Percentiles rank a stretch among this genome's conserved stretches.
Evolutionary conservation across 371 early-diverging fungal genomes (phyloP).

Genomic region (Mucor circinelloides): DNA sequence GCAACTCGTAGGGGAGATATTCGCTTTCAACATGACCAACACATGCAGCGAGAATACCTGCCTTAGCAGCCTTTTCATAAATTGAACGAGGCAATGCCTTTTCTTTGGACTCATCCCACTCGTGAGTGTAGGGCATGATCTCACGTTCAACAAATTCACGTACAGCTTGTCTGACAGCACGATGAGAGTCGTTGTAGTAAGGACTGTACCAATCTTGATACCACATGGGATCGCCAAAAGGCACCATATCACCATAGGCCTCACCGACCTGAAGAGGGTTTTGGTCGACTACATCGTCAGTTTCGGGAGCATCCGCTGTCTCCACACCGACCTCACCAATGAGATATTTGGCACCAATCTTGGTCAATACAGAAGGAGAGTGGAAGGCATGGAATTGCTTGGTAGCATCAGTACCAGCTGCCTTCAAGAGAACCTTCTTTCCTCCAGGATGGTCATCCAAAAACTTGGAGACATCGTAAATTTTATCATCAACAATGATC

Average conservation of each 20-base stretch:
- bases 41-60: constrained; percentile 57
- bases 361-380: constrained; percentile 52
- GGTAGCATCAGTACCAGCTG: constrained; percentile 86
- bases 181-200: constrained; percentile 61
- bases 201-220: constrained; percentile 57
- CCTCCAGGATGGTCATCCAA: constrained; percentile 74
- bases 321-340: constrained; percentile 16
- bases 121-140: constrained; percentile 61
- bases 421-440: constrained; percentile 74
- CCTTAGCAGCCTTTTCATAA: constrained; percentile 60
- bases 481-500: constrained; percentile 83
- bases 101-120: constrained; percentile 67
- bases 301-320: constrained; percentile 1
- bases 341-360: constrained; percentile 14
- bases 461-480: constrained; percentile 84
- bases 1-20: constrained; percentile 25
- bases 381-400: constrained; percentile 91
- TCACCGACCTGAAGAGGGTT: constrained; percentile 25
- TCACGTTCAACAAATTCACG: constrained; percentile 65
- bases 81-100: constrained; percentile 47
- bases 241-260: constrained; percentile 43
- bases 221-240: constrained; percentile 73
- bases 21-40: constrained; percentile 32
- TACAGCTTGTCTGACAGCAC: constrained; percentile 47
- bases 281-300: constrained; percentile 18